phyloP scores from a whole-genome alignment of 495 filamentous ascomycete species.

The Neurospora africana region DNA sequence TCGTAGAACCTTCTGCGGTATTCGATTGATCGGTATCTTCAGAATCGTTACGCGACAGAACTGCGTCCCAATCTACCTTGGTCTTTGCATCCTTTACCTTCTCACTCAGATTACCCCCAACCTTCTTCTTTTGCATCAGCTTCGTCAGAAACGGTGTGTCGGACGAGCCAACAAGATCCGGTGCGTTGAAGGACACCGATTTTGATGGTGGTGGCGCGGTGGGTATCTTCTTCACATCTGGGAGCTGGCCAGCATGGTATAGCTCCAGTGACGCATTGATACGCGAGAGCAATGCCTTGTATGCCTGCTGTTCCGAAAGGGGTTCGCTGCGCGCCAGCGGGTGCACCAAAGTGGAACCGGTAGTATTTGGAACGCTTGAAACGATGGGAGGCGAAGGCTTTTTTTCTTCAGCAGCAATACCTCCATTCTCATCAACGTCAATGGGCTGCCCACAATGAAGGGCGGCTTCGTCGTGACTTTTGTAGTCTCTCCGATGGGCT shows the following conservation, averaged over 20 bases:
- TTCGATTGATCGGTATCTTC: conserved; percentile 30
- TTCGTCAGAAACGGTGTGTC: conserved; percentile 69
- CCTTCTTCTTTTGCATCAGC: conserved; percentile 54
- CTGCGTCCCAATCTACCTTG: conserved; percentile 41
- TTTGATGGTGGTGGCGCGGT: conserved; percentile 3
- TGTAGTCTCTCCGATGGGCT: conserved; percentile 79
- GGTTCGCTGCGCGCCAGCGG: conserved; percentile 53
- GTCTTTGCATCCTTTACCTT: conserved; percentile 49
- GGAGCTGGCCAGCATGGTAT: conserved; percentile 35
- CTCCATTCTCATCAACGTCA: conserved; percentile 54
- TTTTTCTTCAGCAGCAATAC: conserved; percentile 42
- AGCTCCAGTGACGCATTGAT: conserved; percentile 37
- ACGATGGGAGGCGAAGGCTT: conserved; percentile 21
- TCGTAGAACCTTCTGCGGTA: conserved; percentile 10
- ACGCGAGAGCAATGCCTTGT: conserved; percentile 36
- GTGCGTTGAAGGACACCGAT: background rate
- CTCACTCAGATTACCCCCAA: conserved; percentile 51
- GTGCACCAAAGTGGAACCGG: conserved; percentile 51
- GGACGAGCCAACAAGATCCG: conserved; percentile 47
- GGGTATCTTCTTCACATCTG: conserved; percentile 32
- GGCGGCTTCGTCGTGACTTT: conserved; percentile 92
- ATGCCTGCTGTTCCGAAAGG: conserved; percentile 43
- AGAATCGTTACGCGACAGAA: conserved; percentile 39
- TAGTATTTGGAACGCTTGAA: conserved; percentile 2
- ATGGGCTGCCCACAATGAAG: conserved; percentile 74